Conservation (phyloP, 31 red algal species). For the Odonthalia washingtoniensis region DNA sequence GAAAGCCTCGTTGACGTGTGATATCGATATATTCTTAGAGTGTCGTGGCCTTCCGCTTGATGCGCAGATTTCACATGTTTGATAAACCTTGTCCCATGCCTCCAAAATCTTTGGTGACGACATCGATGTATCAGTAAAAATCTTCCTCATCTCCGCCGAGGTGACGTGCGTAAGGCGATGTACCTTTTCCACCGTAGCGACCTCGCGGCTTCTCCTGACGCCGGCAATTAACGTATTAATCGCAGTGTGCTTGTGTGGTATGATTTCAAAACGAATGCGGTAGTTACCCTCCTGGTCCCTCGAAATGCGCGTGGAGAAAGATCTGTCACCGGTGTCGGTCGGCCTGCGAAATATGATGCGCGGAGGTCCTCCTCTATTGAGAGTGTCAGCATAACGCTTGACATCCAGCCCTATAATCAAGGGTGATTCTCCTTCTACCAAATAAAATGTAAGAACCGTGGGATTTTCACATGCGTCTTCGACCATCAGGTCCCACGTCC, state of each 20-base stretch:
- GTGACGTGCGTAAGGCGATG: constrained; percentile 31
- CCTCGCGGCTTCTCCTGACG: background rate
- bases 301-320: constrained; percentile 2
- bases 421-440: background rate
- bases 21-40: background rate
- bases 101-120: background rate
- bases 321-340: background rate
- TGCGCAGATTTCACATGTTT: constrained; percentile 28
- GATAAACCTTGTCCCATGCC: constrained; percentile 1
- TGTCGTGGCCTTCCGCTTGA: constrained; percentile 2
- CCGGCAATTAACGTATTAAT: background rate
- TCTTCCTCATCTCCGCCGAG: constrained; percentile 17
- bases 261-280: background rate
- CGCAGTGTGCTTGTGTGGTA: background rate
- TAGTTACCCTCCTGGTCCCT: background rate
- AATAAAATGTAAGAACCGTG: background rate
- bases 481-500: constrained; percentile 1
- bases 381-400: background rate
- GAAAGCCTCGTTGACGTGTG: constrained; percentile 12
- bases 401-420: constrained; percentile 14
- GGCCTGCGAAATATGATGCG: background rate
- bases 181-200: background rate
- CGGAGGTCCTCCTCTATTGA: background rate
- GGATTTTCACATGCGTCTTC: background rate
- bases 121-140: constrained; percentile 7